A percentile compares a stretch with the other conserved stretches of the same genome.
phyloP scores from a whole-genome alignment of 2,329 filamentous ascomycete genomes.

The Ophiostoma sp. region DNA sequence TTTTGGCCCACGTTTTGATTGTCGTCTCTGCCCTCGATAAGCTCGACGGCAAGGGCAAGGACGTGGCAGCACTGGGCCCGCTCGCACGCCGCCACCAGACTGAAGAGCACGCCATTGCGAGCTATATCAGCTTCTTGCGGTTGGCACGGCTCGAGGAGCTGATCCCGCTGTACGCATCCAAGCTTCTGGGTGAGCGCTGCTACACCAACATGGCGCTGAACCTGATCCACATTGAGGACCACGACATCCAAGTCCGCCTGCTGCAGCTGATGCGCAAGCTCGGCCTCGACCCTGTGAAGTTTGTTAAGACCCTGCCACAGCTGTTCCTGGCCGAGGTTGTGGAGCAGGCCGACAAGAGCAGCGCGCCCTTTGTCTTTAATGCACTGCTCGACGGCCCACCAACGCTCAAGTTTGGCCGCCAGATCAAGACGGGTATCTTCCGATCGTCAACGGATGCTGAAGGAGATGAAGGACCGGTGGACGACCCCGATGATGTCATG shows the following conservation, averaged over 20 bases:
- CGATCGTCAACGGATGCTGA: constrained; percentile 55
- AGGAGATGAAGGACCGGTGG: constrained; percentile 24
- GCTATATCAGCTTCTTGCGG: constrained; percentile 75
- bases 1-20: constrained; percentile 61
- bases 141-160: constrained; percentile 67
- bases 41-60: constrained; percentile 29
- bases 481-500: constrained; percentile 31
- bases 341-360: constrained; percentile 25
- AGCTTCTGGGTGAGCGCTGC: constrained; percentile 59
- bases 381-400: constrained; percentile 48
- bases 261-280: constrained; percentile 71
- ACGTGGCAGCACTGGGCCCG: constrained; percentile 37
- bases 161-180: constrained; percentile 82
- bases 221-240: constrained; percentile 65
- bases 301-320: constrained; percentile 63
- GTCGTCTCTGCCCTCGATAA: constrained; percentile 63
- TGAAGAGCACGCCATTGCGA: constrained; percentile 70
- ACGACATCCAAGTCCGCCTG: constrained; percentile 59
- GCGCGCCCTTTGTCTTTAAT: constrained; percentile 36
- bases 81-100: constrained; percentile 38
- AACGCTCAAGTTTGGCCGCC: constrained; percentile 54
- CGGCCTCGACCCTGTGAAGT: constrained; percentile 64
- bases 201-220: constrained; percentile 71
- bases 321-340: constrained; percentile 48
- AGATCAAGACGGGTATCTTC: constrained; percentile 67